phyloP scores from a whole-genome alignment of 441 rosid species.

The Adansonia gregorii region DNA sequence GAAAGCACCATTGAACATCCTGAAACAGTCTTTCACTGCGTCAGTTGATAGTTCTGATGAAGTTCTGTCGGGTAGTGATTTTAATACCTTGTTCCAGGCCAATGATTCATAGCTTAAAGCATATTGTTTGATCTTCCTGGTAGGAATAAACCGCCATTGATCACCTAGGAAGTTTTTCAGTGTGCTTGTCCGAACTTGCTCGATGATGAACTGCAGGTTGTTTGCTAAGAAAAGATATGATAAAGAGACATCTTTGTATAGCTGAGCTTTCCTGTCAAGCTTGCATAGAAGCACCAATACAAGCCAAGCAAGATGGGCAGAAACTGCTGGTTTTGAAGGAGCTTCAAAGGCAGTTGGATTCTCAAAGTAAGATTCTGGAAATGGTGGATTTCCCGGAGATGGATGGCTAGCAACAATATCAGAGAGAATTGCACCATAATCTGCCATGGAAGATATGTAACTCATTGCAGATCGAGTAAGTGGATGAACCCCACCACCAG shows the following conservation, averaged over 20 bases:
- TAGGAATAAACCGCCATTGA: constrained; percentile 63
- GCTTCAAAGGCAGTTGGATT: constrained; percentile 26
- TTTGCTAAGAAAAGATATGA: constrained; percentile 81
- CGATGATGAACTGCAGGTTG: constrained; percentile 64
- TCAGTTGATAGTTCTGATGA: constrained; percentile 41
- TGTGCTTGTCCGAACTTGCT: constrained; percentile 53
- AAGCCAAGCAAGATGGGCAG: constrained; percentile 63
- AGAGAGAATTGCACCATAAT: constrained; percentile 56
- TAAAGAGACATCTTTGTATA: constrained; percentile 63
- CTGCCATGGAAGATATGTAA: constrained; percentile 64
- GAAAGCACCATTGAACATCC: constrained; percentile 58
- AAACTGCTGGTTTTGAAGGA: constrained; percentile 39
- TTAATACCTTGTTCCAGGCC: constrained; percentile 66
- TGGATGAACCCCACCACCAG: constrained; percentile 59
- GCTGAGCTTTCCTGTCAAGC: constrained; percentile 75
- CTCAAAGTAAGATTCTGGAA: constrained; percentile 46
- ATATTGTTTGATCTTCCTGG: constrained; percentile 56
- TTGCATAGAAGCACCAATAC: constrained; percentile 71
- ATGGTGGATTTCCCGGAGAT: constrained; percentile 35
- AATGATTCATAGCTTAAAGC: constrained; percentile 58
- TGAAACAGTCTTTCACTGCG: constrained; percentile 50
- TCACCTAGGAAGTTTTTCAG: constrained; percentile 62
- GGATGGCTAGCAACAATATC: constrained; percentile 44
- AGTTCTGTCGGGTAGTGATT: constrained; percentile 49
- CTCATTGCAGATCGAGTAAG: constrained; percentile 57